phyloP scores from a whole-genome alignment of 208 protist genomes.

The Trypanosoma congolense region DNA sequence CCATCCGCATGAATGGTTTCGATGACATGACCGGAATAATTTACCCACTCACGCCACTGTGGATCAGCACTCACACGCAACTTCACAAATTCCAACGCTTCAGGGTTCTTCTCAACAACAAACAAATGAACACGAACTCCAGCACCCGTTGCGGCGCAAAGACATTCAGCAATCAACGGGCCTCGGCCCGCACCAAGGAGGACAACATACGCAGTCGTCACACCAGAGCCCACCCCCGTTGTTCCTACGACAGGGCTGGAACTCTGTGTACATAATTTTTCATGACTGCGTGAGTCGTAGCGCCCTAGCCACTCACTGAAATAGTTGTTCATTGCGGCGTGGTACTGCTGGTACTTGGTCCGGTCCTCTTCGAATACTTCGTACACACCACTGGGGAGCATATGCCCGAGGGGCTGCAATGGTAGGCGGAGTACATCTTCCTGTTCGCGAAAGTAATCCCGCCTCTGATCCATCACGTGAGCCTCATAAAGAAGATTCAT shows the following conservation, averaged over 20 bases:
- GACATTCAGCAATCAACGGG: slow-evolving; percentile 85
- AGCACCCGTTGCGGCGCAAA: slow-evolving; percentile 68
- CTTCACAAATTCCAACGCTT: slow-evolving; percentile 91
- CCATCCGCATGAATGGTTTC: slow-evolving; percentile 89
- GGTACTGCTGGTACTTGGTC: slow-evolving; percentile 95
- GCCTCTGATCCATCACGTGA: slow-evolving; percentile 32
- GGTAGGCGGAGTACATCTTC: slow-evolving; percentile 91
- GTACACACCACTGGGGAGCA: slow-evolving; percentile 97
- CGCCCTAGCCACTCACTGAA: slow-evolving; percentile 48
- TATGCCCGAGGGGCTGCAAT: slow-evolving; percentile 96
- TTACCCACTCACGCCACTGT: slow-evolving; percentile 48
- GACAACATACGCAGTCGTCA: slow-evolving; percentile 81
- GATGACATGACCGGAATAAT: slow-evolving; percentile 82
- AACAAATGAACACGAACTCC: slow-evolving; percentile 84
- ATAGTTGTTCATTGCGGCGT: slow-evolving; percentile 76
- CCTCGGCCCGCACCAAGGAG: slow-evolving; percentile 97
- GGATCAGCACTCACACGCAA: slow-evolving; percentile 48
- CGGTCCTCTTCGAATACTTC: slow-evolving; percentile 98
- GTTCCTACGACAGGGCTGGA: too few species aligned
- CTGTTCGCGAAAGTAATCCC: slow-evolving; percentile 72
- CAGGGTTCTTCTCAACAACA: slow-evolving; percentile 98
- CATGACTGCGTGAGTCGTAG: slow-evolving; percentile 30
- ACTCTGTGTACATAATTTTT: slow-evolving; percentile 8
- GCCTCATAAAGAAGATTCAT: slow-evolving; percentile 58
- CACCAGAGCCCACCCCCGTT: too few species aligned